These are phyloP conservation scores for Vitis amurensis DNA, from an alignment of 164 flowering plant genomes.

Conservation along the genomic window DNA sequence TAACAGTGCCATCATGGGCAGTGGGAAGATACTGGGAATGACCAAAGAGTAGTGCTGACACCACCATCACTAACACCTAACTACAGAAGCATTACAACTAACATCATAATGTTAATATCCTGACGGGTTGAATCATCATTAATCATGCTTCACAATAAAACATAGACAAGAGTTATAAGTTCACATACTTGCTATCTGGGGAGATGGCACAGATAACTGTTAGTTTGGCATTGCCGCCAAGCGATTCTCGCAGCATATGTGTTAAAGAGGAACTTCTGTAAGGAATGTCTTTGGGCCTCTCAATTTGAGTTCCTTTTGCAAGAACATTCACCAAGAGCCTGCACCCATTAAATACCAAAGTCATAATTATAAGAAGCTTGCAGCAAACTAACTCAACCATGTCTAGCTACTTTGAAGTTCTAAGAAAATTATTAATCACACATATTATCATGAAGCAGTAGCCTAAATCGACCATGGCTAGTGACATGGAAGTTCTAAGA, in stretches of 20 bases:
- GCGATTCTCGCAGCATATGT: constrained; percentile 73
- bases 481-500: too few species aligned
- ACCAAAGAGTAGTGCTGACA: too few species aligned
- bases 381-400: not conserved
- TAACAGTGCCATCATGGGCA: too few species aligned
- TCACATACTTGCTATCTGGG: constrained; percentile 60
- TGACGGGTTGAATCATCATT: not conserved
- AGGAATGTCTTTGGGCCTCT: constrained; percentile 38
- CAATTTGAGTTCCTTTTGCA: constrained; percentile 44
- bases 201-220: constrained; percentile 79
- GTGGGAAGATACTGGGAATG: too few species aligned
- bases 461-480: too few species aligned
- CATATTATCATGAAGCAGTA: too few species aligned
- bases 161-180: not conserved
- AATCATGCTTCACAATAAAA: not conserved
- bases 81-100: not conserved
- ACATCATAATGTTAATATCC: not conserved
- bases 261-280: constrained; percentile 75
- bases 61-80: too few species aligned
- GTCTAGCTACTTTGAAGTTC: too few species aligned
- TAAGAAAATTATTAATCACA: too few species aligned
- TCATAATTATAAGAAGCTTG: not conserved
- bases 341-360: constrained; percentile 18
- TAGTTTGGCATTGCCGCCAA: constrained; percentile 94
- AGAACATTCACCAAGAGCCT: constrained; percentile 77